Conservation (phyloP, 2,329 filamentous ascomycete genomes). For the Corynespora cassiicola region DNA sequence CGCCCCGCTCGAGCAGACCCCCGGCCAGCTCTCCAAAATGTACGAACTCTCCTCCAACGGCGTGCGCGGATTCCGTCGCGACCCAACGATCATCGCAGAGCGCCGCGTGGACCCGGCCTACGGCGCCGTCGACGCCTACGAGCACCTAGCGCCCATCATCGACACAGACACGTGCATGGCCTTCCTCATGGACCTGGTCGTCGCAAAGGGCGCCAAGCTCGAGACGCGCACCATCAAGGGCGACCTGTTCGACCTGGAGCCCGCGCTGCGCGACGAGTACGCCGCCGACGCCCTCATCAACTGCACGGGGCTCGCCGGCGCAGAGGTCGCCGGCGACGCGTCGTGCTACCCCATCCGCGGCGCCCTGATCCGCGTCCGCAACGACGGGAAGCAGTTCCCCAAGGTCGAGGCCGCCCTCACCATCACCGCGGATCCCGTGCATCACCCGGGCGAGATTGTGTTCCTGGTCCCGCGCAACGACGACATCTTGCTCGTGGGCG, state of each 20-base stretch:
- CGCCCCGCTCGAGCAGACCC: conserved; percentile 39
- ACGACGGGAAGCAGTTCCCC: conserved; percentile 52
- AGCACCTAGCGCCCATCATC: conserved; percentile 54
- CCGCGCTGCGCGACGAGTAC: conserved; percentile 31
- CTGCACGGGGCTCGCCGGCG: conserved; percentile 48
- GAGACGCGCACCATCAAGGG: conserved; percentile 47
- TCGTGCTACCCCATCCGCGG: conserved; percentile 53
- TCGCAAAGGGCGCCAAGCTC: conserved; percentile 49
- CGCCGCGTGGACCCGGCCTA: conserved; percentile 40
- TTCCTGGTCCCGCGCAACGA: conserved; percentile 55
- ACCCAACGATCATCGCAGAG: conserved; percentile 39
- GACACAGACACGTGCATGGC: conserved; percentile 55
- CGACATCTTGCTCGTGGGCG: conserved; percentile 50
- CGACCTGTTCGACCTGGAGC: conserved; percentile 46
- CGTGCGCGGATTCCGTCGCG: conserved; percentile 47
- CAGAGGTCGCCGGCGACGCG: conserved; percentile 47
- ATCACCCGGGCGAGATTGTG: conserved; percentile 47
- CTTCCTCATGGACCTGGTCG: conserved; percentile 50
- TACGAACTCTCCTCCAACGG: conserved; percentile 48
- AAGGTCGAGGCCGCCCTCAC: conserved; percentile 50
- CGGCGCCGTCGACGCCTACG: conserved; percentile 52
- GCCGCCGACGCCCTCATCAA: conserved; percentile 53
- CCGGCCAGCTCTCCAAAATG: conserved; percentile 47
- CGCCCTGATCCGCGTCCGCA: conserved; percentile 54
- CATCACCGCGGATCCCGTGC: conserved; percentile 48